Conservation (phyloP, 108 stramenopile species). For the Fragilaria crotonensis region DNA sequence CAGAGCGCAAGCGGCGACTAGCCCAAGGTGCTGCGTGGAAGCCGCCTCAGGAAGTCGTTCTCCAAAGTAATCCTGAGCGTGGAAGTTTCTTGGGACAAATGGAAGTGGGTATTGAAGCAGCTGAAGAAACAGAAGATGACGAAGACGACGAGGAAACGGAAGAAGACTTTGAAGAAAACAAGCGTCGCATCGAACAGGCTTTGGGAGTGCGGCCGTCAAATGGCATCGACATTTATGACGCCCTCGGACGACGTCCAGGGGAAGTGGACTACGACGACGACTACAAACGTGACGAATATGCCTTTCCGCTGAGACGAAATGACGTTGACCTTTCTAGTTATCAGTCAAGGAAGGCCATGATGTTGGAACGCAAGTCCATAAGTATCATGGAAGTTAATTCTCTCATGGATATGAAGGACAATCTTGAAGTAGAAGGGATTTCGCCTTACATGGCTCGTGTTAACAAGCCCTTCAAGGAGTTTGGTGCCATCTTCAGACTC, state of each 20-base stretch:
- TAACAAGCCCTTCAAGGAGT: conserved; percentile 69
- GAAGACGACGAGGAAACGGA: conserved; percentile 19
- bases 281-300: conserved; percentile 17
- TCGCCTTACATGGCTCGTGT: conserved; percentile 49
- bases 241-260: conserved; percentile 19
- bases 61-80: background rate
- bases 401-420: conserved; percentile 53
- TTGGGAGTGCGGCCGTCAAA: conserved; percentile 28
- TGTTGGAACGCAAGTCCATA: conserved; percentile 59
- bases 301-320: background rate
- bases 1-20: conserved; percentile 7
- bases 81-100: background rate
- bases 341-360: conserved; percentile 43
- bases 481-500: conserved; percentile 69
- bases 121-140: conserved; percentile 18
- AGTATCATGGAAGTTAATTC: conserved; percentile 48
- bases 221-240: conserved; percentile 10
- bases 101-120: background rate
- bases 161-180: conserved; percentile 35
- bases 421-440: conserved; percentile 46
- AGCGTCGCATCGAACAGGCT: conserved; percentile 21
- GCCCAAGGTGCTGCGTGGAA: conserved; percentile 26
- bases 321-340: conserved; percentile 22
- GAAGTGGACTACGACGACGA: conserved; percentile 35
- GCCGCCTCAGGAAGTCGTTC: conserved; percentile 8